Conservation (phyloP, 495 filamentous ascomycete species). For the Ramalina intermedia region DNA sequence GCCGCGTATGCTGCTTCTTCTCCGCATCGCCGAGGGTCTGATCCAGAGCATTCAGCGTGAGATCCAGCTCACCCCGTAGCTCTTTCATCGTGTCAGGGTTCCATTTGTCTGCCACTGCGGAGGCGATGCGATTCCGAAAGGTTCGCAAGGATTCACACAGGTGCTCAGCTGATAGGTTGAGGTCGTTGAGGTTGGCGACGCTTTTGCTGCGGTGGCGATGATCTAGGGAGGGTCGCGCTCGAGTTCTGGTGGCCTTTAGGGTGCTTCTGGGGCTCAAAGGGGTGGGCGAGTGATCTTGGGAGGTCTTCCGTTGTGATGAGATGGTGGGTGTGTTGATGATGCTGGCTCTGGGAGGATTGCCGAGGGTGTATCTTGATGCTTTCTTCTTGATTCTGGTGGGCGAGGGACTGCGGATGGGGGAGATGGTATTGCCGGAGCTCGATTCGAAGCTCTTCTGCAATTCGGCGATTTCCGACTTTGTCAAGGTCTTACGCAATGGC, state of each 20-base stretch:
- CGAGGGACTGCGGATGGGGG: conserved; percentile 42
- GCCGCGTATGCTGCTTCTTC: background rate
- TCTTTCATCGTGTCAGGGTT: conserved; percentile 52
- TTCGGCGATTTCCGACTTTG: conserved; percentile 61
- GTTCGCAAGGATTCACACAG: conserved; percentile 62
- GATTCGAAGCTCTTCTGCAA: conserved; percentile 41
- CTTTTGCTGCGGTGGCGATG: conserved; percentile 40
- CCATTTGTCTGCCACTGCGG: conserved; percentile 40
- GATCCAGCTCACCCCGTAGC: conserved; percentile 63
- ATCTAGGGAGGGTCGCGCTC: conserved; percentile 42
- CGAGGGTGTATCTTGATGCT: conserved; percentile 29
- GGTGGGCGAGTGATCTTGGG: conserved; percentile 30
- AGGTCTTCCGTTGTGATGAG: conserved; percentile 16
- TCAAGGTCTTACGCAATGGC: conserved; percentile 60
- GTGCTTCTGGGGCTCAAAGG: conserved; percentile 23
- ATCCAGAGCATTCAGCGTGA: conserved; percentile 56
- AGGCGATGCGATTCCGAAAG: conserved; percentile 69
- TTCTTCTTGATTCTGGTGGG: conserved; percentile 48
- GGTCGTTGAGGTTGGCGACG: conserved; percentile 25
- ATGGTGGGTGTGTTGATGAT: background rate
- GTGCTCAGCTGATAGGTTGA: conserved; percentile 66
- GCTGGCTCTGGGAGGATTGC: background rate
- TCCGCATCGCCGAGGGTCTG: conserved; percentile 19
- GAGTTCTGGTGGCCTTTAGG: conserved; percentile 18
- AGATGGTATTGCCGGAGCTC: conserved; percentile 20